These are phyloP conservation scores for Baorangia bicolor DNA, from an alignment of 768 basidiomycete species.

Conservation along the genomic window DNA sequence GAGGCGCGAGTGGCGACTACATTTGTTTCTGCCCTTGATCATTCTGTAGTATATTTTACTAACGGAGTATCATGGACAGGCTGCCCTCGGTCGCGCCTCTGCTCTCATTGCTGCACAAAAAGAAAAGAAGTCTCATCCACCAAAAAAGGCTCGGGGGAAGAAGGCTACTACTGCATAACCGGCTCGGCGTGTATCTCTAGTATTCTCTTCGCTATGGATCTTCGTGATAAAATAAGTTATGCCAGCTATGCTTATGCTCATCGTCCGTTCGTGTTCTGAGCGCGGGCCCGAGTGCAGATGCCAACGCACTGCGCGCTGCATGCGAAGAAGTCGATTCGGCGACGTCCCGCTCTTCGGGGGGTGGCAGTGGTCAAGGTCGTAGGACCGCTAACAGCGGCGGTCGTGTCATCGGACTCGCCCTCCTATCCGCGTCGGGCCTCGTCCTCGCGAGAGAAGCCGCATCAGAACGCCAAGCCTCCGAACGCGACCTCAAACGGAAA, in stretches of 20 bases:
- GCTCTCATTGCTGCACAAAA: slow-evolving; percentile 68
- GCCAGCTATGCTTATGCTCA: neutral
- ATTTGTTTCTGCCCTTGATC: slow-evolving; percentile 9
- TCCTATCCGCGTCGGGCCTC: no score
- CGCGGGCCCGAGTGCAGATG: no score
- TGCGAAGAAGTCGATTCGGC: no score
- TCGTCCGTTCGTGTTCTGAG: neutral
- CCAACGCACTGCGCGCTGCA: no score
- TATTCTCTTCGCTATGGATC: slow-evolving; percentile 19
- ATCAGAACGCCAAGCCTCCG: no score
- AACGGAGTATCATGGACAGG: slow-evolving; percentile 41
- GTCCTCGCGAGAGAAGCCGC: no score
- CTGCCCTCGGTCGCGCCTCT: slow-evolving; percentile 73
- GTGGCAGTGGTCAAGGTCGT: no score
- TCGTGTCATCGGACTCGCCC: no score
- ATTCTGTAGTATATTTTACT: slow-evolving; percentile 49
- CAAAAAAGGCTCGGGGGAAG: slow-evolving; percentile 74
- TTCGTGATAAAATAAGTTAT: slow-evolving; percentile 22
- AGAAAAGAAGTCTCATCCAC: slow-evolving; percentile 63
- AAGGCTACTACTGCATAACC: slow-evolving; percentile 43
- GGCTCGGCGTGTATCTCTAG: slow-evolving; percentile 26
- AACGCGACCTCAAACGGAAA: no score
- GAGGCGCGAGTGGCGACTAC: slow-evolving; percentile 35
- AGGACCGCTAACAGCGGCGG: no score
- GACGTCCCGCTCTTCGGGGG: no score